Evolutionary conservation across 2,329 filamentous ascomycete genomes (phyloP).

Genomic region (Claviceps pusilla): DNA sequence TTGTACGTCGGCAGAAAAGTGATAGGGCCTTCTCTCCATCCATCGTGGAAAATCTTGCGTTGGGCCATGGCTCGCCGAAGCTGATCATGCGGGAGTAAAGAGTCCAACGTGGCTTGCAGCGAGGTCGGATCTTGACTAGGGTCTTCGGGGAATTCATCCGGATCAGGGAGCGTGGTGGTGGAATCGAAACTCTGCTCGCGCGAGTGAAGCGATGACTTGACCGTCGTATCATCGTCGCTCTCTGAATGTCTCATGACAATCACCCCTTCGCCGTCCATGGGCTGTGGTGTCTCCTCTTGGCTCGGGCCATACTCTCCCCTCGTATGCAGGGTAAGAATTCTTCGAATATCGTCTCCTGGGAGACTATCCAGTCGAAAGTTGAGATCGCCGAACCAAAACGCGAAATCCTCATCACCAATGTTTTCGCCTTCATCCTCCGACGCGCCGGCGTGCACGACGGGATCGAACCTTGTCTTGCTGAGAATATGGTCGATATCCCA

Average conservation of each 20-base stretch:
- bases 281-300: conserved; percentile 20
- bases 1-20: conserved; percentile 92
- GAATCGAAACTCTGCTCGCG: conserved; percentile 25
- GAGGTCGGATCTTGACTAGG: conserved; percentile 67
- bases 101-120: conserved; percentile 75
- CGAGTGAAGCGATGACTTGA: conserved; percentile 18
- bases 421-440: conserved; percentile 49
- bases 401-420: conserved; percentile 83
- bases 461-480: conserved; percentile 61
- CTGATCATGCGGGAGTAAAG: conserved; percentile 80
- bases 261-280: conserved; percentile 32
- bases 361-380: conserved; percentile 86
- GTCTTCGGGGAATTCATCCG: conserved; percentile 52
- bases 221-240: conserved; percentile 32
- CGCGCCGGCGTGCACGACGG: conserved; percentile 51
- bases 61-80: conserved; percentile 57
- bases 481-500: conserved; percentile 79
- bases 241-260: conserved; percentile 31
- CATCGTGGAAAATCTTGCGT: conserved; percentile 74
- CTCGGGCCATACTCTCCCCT: conserved; percentile 57
- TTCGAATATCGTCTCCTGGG: conserved; percentile 77
- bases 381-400: conserved; percentile 91
- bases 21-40: conserved; percentile 81
- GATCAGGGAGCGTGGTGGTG: conserved; percentile 35
- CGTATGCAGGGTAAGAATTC: conserved; percentile 69